Evolutionary conservation across 202 grass and related monocot species (phyloP), one percentile per base, ranked within the genome.

Genomic region (Eragrostis tef): DNA sequence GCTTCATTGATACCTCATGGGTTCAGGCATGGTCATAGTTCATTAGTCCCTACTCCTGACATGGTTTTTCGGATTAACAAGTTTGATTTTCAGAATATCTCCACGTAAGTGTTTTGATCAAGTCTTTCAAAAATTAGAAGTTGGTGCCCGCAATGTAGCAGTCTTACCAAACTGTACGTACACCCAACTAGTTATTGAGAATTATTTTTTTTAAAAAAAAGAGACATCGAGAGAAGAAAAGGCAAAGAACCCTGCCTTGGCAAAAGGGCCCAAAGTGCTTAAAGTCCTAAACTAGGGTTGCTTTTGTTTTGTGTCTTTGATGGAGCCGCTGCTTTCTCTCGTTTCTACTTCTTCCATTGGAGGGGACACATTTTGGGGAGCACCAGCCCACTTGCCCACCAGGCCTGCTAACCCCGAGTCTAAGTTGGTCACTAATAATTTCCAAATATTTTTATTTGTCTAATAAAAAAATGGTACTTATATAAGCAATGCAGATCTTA

Each of bases 301-400:
- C 83, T 81, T 89, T 89, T 72, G 66, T 63, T 63, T 83, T 75
- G 34, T 51, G 70, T 42, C 29, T 73, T 58, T 48, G 70, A 87
- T 80, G 72, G 81, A 79, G 42, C 48, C 76, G 60, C 76, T 59
- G 79, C 61, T 41, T 47, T 25, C 21, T 66, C 67, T 74, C 50
- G 50, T 70, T 78, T 46, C n/a, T 31, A 17, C 69, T 84, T 65
- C 29, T 69, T 65, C 47, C 11, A 31, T 70, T 9, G 15, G 22
- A 53, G 73, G 53, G 62, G 43, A 67, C 81, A 79, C 39, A 79
- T 79, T 78, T 60, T 90, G 82, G 78, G 64, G 82, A 72, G 78
- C 85, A 88, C 85, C 43, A 83, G 60, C 69, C 91, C 74, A 93
- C 85, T 86, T 51, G 88, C 78, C 67, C 87, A 87, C 77, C 65